Base-by-base conservation (phyloP, 1,284 basidiomycete genomes). In the Tilletia caries region DNA sequence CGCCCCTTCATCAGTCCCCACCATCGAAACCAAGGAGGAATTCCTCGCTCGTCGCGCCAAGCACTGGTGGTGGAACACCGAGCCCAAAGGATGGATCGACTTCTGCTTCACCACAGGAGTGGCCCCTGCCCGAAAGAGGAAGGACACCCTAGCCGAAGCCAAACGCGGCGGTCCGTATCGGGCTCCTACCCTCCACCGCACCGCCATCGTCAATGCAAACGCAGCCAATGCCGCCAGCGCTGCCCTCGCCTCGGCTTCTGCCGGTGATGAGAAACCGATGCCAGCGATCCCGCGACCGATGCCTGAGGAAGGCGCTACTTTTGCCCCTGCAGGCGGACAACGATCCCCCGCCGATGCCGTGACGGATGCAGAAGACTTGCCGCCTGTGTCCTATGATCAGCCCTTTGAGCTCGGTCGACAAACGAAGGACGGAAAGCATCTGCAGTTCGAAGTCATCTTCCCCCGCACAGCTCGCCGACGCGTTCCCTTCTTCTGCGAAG, bases 381-480 rank as follows among this genome's bases (percentile, higher is more conserved):
- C 8, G 37, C 37, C 37, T 15, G 15, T 41, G 15, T 41, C 37
- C 10, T 78, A 78, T 44, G 44, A 70, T 1, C 29, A 18, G 1
- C 70, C 73, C 1, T 27, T 62, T 5, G 62, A 71, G 37, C 75
- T 75, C 13, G 77, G 76, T 0, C 67, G 77, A 34, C 60, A 41
- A 12, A 75, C 76, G 2, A 70, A 65, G 46, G 64, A 62, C 6
- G 77, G 77, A 10, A 68, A 75, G 10, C 41, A 73, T 32, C 68
- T 78, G 52, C 41, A 46, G 27, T 78, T 75, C 75, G 72, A 77
- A 18, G 77, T 77, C 37, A 75, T 74, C 13, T 78, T 78, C 44
- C 77, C 77, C 10, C 27, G 25, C 2, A 65, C 69, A 0, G 73
- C 54, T 1, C 23, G 75, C 32, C 70, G 71, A 15, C 66, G 65